Percentiles rank a stretch among this genome's conserved stretches.
Evolutionary conservation across 768 basidiomycete genomes (phyloP).

Genomic region (Trichaptum fuscoviolaceum): DNA sequence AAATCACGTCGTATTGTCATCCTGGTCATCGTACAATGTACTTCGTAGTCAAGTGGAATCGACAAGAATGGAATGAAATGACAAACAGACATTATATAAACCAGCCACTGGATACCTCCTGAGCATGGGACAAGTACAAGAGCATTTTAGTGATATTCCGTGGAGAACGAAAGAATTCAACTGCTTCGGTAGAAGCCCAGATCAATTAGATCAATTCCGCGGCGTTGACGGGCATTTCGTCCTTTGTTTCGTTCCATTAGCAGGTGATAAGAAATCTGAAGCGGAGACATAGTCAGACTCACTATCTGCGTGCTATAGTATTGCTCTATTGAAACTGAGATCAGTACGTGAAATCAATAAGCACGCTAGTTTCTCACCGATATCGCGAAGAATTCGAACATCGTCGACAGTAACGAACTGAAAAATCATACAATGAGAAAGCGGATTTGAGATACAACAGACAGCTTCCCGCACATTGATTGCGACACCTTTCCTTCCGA

Average conservation of each 20-base stretch:
- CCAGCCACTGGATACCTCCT: background rate
- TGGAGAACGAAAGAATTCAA: constrained; percentile 5
- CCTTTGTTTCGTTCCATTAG: constrained; percentile 43
- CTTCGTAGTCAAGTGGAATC: background rate
- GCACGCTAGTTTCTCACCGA: constrained; percentile 54
- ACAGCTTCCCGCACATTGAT: constrained; percentile 72
- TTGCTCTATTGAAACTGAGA: constrained; percentile 54
- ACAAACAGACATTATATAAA: background rate
- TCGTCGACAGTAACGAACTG: constrained; percentile 95
- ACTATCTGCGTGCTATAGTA: constrained; percentile 96
- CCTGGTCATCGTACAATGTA: background rate
- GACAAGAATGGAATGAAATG: background rate
- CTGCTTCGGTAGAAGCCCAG: background rate
- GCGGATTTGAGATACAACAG: background rate
- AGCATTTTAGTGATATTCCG: constrained; percentile 5
- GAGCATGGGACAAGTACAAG: background rate
- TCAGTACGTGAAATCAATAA: background rate
- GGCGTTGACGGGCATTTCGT: constrained; percentile 99
- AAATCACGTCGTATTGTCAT: background rate
- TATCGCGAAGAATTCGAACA: constrained; percentile 94
- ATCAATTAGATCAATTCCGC: constrained; percentile 80
- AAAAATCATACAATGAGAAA: constrained; percentile 5
- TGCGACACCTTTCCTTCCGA: constrained; percentile 98
- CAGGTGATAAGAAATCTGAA: constrained; percentile 18
- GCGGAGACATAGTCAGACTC: constrained; percentile 21